phyloP scores from a whole-genome alignment of 768 basidiomycete genomes.

The Pleurotus ostreatus region DNA sequence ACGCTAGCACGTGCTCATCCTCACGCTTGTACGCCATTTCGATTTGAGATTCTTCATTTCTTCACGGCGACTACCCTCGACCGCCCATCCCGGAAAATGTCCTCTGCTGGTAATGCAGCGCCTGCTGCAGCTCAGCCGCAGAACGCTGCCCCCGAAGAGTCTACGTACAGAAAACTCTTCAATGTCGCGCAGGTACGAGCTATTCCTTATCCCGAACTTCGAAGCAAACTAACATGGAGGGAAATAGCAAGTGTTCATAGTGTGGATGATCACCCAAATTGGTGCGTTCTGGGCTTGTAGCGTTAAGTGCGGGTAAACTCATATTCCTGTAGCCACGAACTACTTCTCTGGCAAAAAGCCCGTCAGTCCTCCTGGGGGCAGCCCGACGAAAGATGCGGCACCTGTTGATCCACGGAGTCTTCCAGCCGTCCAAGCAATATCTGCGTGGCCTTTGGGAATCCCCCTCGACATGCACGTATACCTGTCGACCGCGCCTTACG shows the following conservation, averaged over 20 bases:
- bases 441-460: slow-evolving; percentile 60
- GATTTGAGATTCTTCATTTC: no score
- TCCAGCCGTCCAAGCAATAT: slow-evolving; percentile 50
- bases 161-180: slow-evolving; percentile 31
- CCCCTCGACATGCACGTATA: slow-evolving; percentile 69
- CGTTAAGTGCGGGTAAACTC: background rate
- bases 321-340: slow-evolving; percentile 19
- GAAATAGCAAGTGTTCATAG: slow-evolving; percentile 61
- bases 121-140: background rate
- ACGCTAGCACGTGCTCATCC: no score
- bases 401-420: slow-evolving; percentile 42
- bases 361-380: slow-evolving; percentile 2
- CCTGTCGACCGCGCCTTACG: slow-evolving; percentile 61
- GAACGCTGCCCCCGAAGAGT: slow-evolving; percentile 22
- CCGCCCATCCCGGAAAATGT: background rate
- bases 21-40: no score
- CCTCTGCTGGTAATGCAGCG: slow-evolving; percentile 1
- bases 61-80: no score
- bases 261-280: slow-evolving; percentile 64
- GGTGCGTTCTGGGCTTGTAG: slow-evolving; percentile 33
- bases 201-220: background rate
- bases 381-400: slow-evolving; percentile 7
- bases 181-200: slow-evolving; percentile 37
- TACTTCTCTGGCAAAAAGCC: slow-evolving; percentile 17
- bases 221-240: background rate